Evolutionary conservation across 1,139 yeast species (phyloP), one percentile per base, ranked within the genome.

Genomic region (Pichia sp.): DNA sequence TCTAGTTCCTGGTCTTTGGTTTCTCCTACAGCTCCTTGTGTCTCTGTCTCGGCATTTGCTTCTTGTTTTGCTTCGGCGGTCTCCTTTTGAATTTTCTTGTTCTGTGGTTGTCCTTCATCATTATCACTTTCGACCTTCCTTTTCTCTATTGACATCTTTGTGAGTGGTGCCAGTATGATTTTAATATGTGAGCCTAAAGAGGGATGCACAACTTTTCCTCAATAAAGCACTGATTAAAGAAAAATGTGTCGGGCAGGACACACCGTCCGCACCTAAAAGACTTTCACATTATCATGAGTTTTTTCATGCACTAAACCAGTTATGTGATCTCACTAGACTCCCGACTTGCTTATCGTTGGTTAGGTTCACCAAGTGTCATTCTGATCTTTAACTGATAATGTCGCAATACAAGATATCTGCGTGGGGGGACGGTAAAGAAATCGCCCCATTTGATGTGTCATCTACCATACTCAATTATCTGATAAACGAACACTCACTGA

Each of bases 371-470:
- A 7, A 27, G 29, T 27, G 6, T 9, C 5, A 14, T 6, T 3
- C n/a, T 5, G 38, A 34, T 14, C n/a, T 34, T 14, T 5, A 12
- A 9, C 4, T 16, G 6, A 7, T 16, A 14, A 47, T 50, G 41
- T 43, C 49, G 36, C 52, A 73, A 61, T 34, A 41, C 10, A 73
- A 76, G 58, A 67, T 84, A 48, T 85, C 83, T 62, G 76, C 81
- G 5, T 84, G 88, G 88, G 88, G 88, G 12, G 64, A 63, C 36
- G 69, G 68, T 7, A 57, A 58, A 0, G 60, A 61, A 24, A 63
- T 75, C 7, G 66, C 68, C 6, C 51, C 55, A 1, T 70, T 78
- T 50, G 77, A 77, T 46, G 73, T 81, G 0, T 77, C 76, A 17
- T 77, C 78, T 27, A 59, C 75, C 4, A 80, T 81, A 0, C 63